Conservation (phyloP, 768 basidiomycete genomes). For the Naganishia friedmannii region DNA sequence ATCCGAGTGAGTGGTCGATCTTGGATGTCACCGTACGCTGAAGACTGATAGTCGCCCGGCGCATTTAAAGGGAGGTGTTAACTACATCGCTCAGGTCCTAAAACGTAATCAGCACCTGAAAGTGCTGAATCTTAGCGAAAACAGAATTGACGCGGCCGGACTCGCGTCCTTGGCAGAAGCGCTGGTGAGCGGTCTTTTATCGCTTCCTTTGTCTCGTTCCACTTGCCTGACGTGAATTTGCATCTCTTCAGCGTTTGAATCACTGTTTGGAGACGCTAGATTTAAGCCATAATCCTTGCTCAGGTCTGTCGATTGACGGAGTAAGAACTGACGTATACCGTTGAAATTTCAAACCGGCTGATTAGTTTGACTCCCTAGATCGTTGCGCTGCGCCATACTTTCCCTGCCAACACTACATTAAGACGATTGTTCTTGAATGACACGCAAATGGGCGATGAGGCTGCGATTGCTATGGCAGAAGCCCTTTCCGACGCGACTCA, state of each 20-base stretch:
- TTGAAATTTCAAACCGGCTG: neutral
- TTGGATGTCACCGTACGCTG: neutral
- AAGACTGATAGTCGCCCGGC: too few species aligned
- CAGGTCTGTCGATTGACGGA: constrained; percentile 84
- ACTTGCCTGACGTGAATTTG: too few species aligned
- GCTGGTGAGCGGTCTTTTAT: constrained; percentile 61
- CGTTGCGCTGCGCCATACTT: constrained; percentile 77
- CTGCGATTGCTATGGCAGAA: constrained; percentile 91
- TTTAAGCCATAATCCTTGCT: constrained; percentile 87
- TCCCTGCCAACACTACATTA: constrained; percentile 84
- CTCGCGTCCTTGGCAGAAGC: constrained; percentile 81
- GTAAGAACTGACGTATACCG: constrained; percentile 56
- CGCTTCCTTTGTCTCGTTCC: too few species aligned
- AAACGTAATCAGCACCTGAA: constrained; percentile 94
- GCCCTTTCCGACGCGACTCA: constrained; percentile 87
- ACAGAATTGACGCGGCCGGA: constrained; percentile 80
- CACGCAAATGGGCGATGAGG: constrained; percentile 72
- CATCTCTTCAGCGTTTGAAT: constrained; percentile 78
- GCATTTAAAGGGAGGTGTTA: constrained; percentile 63
- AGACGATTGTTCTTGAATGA: constrained; percentile 88
- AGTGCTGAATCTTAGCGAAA: constrained; percentile 89
- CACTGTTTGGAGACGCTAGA: constrained; percentile 89
- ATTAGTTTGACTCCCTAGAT: constrained; percentile 40
- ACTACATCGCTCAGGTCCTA: constrained; percentile 88
- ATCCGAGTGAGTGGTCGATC: constrained; percentile 63